Evolutionary conservation across 305 asterid genomes (phyloP), one percentile per base, ranked within the genome.

Genomic region (Rubia tinctorum): DNA sequence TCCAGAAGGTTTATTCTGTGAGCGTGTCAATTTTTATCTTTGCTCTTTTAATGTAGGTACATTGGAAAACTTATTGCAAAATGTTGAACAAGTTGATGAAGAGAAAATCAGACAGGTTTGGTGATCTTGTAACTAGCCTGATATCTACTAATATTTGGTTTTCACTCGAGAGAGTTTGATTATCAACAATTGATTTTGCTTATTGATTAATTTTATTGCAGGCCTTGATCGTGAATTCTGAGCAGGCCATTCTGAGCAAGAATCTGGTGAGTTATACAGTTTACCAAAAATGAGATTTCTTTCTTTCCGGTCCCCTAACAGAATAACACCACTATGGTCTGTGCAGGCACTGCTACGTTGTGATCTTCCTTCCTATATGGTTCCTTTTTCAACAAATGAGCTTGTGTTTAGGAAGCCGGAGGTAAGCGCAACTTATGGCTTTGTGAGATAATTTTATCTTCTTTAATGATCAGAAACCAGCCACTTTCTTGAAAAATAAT

Each of bases 331-430:
- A 15, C 13, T 7, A 40, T 42, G 44, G n/a, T 25, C 80, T 68
- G 74, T 81, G 85, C 81, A 94, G 97, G 98, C 93, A 42, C 75
- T 90, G 91, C 61, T 93, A 79, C 97, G 97, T 37, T 90, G 89
- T 66, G 97, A 94, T 84, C 99, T 94, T 79, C 99, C 99, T 44
- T 72, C 79, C 76, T 92, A 94, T 80, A 91, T 94, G 97, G 97
- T 94, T 79, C 99, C 99, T 64, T 94, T 87, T 81, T 44, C 86
- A 42, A 84, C 93, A 42, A 74, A 80, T 15, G 97, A 91, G 82
- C 88, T 94, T 74, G 53, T 71, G 34, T 94, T 90, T 83, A 80
- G 53, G 73, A 89, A 88, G 80, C 97, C 99, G 70, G 97, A 88
- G 96, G 99, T 94, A 69, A 73, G 92, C 79, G 75, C 72, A 69